phyloP scores from a whole-genome alignment of 2,329 filamentous ascomycete species.

The Colletotrichum endophyticum region DNA sequence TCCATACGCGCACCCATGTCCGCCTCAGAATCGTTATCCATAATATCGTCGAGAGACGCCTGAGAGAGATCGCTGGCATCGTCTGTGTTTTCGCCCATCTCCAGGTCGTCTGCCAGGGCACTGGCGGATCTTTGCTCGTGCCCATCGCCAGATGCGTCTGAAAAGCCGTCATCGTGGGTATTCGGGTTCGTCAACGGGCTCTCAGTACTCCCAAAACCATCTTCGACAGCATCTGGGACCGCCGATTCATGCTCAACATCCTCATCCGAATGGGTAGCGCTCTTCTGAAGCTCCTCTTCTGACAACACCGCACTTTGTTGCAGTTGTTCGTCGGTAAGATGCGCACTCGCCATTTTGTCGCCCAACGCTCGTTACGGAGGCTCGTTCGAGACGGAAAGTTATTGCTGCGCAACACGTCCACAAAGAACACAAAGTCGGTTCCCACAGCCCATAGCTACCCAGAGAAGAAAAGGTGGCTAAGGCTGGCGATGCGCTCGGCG shows the following conservation, averaged over 20 bases:
- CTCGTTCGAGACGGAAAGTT: neutral
- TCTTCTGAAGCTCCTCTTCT: constrained; percentile 48
- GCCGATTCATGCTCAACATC: constrained; percentile 43
- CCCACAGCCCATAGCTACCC: constrained; percentile 9
- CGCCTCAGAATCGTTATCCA: constrained; percentile 38
- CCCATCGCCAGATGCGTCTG: neutral
- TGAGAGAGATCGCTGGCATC: constrained; percentile 37
- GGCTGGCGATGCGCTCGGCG: neutral
- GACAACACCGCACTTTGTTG: constrained; percentile 60
- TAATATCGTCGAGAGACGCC: constrained; percentile 36
- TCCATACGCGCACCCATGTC: constrained; percentile 39
- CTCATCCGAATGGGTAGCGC: constrained; percentile 56
- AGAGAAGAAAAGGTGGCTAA: neutral
- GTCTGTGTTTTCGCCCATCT: constrained; percentile 36
- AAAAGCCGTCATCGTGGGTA: constrained; percentile 1
- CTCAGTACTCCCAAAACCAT: constrained; percentile 20
- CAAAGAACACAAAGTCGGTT: neutral
- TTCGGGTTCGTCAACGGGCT: neutral
- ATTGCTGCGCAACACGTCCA: neutral
- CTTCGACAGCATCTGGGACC: constrained; percentile 24
- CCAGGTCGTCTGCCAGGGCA: constrained; percentile 34
- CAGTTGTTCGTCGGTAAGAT: constrained; percentile 62
- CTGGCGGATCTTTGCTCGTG: constrained; percentile 26
- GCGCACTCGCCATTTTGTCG: constrained; percentile 51
- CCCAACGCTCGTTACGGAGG: neutral